These are phyloP conservation scores for Plenodomus lindquistii DNA, from an alignment of 2,329 filamentous ascomycete genomes.

Conservation along the genomic window DNA sequence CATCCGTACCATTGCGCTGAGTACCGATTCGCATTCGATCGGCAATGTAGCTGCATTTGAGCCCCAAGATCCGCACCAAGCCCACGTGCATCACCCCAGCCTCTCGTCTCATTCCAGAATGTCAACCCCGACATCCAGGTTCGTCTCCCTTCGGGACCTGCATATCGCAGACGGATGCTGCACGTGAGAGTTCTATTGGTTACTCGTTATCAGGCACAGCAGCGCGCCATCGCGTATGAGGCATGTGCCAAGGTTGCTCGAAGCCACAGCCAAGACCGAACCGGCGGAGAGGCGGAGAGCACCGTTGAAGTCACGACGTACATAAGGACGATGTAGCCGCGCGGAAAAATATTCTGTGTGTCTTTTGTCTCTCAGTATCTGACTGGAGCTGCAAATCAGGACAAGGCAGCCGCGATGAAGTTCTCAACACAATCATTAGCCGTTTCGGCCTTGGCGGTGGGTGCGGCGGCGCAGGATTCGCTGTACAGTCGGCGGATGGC, in stretches of 20 bases:
- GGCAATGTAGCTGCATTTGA: neutral
- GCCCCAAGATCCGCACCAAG: slow-evolving; percentile 1
- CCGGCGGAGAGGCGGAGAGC: slow-evolving; percentile 10
- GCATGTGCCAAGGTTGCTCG: slow-evolving; percentile 34
- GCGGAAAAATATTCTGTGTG: slow-evolving; percentile 1
- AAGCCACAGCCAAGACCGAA: slow-evolving; percentile 23
- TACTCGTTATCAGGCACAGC: slow-evolving; percentile 26
- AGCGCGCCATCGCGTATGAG: slow-evolving; percentile 17
- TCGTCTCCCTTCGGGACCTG: slow-evolving; percentile 6
- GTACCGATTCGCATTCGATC: too few species aligned
- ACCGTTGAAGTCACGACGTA: slow-evolving; percentile 6
- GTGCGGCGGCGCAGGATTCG: slow-evolving; percentile 30
- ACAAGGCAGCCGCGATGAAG: slow-evolving; percentile 24
- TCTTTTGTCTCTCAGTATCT: slow-evolving; percentile 1
- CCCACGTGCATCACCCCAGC: slow-evolving; percentile 7
- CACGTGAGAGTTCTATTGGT: slow-evolving; percentile 37
- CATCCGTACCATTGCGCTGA: neutral
- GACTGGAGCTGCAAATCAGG: too few species aligned
- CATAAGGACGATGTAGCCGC: slow-evolving; percentile 16
- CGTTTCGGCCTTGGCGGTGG: slow-evolving; percentile 21
- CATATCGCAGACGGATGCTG: slow-evolving; percentile 8
- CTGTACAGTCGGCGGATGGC: slow-evolving; percentile 33
- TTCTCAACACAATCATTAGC: slow-evolving; percentile 10
- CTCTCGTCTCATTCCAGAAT: neutral
- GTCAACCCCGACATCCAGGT: slow-evolving; percentile 19